Evolutionary conservation across 2,329 filamentous ascomycete species (phyloP).

Genomic region (Cytospora leucostoma): DNA sequence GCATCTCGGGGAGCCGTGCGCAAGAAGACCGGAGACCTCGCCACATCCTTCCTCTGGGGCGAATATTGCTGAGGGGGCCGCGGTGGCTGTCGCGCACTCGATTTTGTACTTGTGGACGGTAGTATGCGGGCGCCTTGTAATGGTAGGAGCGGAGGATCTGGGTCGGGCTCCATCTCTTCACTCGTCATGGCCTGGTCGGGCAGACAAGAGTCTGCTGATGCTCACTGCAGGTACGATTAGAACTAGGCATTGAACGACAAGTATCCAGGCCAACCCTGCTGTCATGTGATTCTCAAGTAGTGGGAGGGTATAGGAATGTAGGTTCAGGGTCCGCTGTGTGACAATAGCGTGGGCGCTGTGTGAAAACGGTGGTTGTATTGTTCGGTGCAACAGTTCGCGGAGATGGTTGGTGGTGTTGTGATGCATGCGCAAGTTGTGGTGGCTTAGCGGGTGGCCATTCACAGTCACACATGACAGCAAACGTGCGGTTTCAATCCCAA

Average conservation of each 20-base stretch:
- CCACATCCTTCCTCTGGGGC: conserved; percentile 13
- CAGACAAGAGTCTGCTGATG: conserved; percentile 28
- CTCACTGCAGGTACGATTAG: conserved; percentile 25
- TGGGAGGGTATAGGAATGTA: neutral
- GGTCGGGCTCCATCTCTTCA: conserved; percentile 28
- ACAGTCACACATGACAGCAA: conserved; percentile 9
- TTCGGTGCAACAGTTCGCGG: neutral
- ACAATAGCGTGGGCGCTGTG: neutral
- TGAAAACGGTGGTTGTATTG: neutral
- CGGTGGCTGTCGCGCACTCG: conserved; percentile 12
- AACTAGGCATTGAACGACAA: conserved; percentile 13
- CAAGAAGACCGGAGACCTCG: conserved; percentile 18
- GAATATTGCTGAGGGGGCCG: conserved; percentile 11
- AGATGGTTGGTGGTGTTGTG: neutral
- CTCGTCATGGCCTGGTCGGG: conserved; percentile 26
- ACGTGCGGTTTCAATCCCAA: conserved; percentile 9
- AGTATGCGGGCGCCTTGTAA: conserved; percentile 21
- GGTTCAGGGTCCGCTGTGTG: neutral
- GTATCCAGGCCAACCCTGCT: neutral
- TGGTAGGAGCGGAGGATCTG: conserved; percentile 25
- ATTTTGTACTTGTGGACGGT: conserved; percentile 10
- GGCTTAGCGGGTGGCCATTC: neutral
- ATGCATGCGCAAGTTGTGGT: neutral
- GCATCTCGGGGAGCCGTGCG: conserved; percentile 20
- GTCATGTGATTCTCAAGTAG: neutral